Evolutionary conservation across 1,139 yeast genomes (phyloP).

Genomic region (Pichia sp.): DNA sequence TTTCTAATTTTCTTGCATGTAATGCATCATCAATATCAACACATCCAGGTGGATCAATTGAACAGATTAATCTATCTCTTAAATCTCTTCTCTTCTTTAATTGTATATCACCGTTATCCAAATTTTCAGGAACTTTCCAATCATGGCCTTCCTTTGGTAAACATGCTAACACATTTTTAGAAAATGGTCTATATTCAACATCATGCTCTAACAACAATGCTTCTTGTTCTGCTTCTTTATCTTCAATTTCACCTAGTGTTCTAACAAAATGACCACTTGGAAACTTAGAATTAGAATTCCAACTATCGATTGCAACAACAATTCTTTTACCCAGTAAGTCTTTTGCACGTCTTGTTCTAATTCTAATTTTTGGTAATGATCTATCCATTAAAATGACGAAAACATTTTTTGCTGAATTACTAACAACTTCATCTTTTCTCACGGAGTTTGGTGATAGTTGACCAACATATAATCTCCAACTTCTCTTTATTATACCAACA

Average conservation of each 20-base stretch:
- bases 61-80: constrained; percentile 84
- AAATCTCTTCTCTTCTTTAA: constrained; percentile 70
- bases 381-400: constrained; percentile 87
- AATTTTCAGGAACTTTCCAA: constrained; percentile 78
- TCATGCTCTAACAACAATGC: constrained; percentile 91
- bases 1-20: constrained; percentile 77
- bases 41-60: constrained; percentile 97
- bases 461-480: constrained; percentile 96
- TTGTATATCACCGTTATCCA: constrained; percentile 53
- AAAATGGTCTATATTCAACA: constrained; percentile 93
- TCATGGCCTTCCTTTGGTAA: constrained; percentile 88
- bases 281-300: constrained; percentile 79
- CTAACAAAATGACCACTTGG: constrained; percentile 97
- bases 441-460: constrained; percentile 82
- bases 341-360: constrained; percentile 78
- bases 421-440: constrained; percentile 39
- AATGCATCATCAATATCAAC: constrained; percentile 99
- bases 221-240: constrained; percentile 94
- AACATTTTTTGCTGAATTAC: constrained; percentile 66
- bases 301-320: constrained; percentile 85
- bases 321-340: constrained; percentile 83
- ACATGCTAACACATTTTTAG: constrained; percentile 87
- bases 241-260: constrained; percentile 82
- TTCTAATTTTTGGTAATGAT: constrained; percentile 79
- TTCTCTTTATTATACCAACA: constrained; percentile 82